A percentile compares a stretch with the other conserved stretches of the same genome.
Evolutionary conservation across 768 basidiomycete genomes (phyloP).

Genomic region (Boletus eberwhitei): DNA sequence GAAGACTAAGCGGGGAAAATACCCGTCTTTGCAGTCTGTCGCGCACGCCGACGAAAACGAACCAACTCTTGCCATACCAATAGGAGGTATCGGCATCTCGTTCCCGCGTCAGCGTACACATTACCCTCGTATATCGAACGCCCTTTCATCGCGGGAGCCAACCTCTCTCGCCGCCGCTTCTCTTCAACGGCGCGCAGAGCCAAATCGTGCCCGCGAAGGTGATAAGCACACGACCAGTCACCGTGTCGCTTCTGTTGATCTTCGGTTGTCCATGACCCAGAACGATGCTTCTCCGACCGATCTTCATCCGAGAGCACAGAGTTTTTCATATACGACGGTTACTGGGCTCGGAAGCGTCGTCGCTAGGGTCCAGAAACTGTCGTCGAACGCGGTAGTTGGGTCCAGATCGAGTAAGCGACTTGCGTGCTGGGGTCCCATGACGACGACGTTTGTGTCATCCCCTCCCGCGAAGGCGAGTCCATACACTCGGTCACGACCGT

Average conservation of each 20-base stretch:
- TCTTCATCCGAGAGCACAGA: constrained; percentile 17
- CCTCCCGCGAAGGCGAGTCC: not conserved
- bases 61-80: constrained; percentile 3
- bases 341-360: constrained; percentile 2
- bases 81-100: not conserved
- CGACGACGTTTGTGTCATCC: not conserved
- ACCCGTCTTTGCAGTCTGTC: not conserved
- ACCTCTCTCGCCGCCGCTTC: constrained; percentile 3
- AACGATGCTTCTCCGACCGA: constrained; percentile 22
- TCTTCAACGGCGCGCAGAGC: constrained; percentile 2
- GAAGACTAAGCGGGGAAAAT: constrained; percentile 9
- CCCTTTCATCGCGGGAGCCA: not conserved
- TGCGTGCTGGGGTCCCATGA: constrained; percentile 17
- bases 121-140: constrained; percentile 12
- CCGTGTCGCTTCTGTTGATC: constrained; percentile 20
- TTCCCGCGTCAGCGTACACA: constrained; percentile 14
- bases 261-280: constrained; percentile 4
- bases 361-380: not conserved
- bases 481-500: not conserved
- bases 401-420: constrained; percentile 12
- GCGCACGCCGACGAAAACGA: constrained; percentile 20
- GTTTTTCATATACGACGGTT: constrained; percentile 5
- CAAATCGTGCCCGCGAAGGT: constrained; percentile 10
- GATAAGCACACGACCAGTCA: constrained; percentile 13
- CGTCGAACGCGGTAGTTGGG: constrained; percentile 3